Base-by-base conservation (phyloP, 805 yeast genomes). In the Saccharomycopsis sp. region DNA sequence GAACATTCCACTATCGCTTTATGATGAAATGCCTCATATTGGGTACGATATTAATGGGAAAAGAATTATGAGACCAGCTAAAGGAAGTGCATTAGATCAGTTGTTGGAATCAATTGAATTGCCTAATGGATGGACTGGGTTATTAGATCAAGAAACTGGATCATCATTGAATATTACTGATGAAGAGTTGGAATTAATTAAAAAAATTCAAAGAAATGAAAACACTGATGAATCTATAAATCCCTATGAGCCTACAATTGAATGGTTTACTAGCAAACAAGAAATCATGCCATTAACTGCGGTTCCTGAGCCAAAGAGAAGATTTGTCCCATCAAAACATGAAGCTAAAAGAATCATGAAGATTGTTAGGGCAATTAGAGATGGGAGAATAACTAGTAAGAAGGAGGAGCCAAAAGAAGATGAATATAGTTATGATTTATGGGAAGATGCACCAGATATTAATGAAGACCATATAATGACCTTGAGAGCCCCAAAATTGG, bases 71-170 rank as follows among this genome's bases (percentile, higher is more conserved):
- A 79, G 99, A 63, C 99, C 99, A 9, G 98, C 97, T 7, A 83
- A 86, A 57, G 96, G 97, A 11, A 79, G 94, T 47, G 98, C 97
- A 1, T 72, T 93, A 53, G 97, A 93, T 58, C 84, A 82, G 57
- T 72, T 93, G 51, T 68, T 93, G 53, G 98, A 90, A 58, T 71
- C 80, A 24, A 93, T 93, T 50, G 99, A 93, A 51, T 70, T 93
- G 52, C 98, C 98, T 11, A 94, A 86, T 64, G 98, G 98, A 21
- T 93, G 97, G 97, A 93, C 98, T 13, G 99, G 99, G 38, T 71
- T 93, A 50, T 67, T 90, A 50, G 97, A 93, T 63, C 83, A 85
- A 57, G 74, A 80, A 57, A 87, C 97, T 4, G 99, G 98, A 50
- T 63, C 79, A 7, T 72, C 85, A 43, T 73, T 93, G 67, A 88